Evolutionary conservation across 345 rosid genomes (phyloP).

Genomic region (Salix dunnii): DNA sequence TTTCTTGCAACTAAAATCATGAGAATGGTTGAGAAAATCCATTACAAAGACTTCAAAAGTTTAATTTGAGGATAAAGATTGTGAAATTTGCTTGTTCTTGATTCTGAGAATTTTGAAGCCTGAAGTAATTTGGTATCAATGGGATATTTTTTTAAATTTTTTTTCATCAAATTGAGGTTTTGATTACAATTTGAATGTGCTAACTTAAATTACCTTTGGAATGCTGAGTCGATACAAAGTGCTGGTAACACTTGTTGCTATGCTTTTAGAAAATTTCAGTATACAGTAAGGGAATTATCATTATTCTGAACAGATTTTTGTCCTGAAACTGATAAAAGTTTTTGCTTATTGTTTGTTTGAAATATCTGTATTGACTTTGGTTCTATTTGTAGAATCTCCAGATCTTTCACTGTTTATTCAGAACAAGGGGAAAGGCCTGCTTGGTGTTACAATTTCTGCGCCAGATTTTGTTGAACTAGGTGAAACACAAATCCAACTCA

Average conservation of each 20-base stretch:
- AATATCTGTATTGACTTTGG: constrained; percentile 10
- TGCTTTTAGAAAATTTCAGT: background rate
- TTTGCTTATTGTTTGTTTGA: background rate
- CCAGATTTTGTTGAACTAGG: constrained; percentile 49
- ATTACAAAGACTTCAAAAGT: background rate
- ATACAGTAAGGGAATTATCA: background rate
- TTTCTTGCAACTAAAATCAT: background rate
- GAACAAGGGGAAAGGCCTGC: constrained; percentile 52
- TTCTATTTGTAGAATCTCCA: constrained; percentile 55
- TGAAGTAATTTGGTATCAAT: background rate
- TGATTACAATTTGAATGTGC: too few species aligned
- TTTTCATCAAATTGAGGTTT: background rate
- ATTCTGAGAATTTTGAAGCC: background rate
- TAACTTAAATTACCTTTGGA: background rate
- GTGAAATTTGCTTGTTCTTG: background rate
- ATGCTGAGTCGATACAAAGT: background rate
- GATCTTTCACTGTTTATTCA: constrained; percentile 63
- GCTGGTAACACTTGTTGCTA: background rate
- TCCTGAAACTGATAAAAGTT: background rate
- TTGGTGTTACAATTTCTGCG: constrained; percentile 52
- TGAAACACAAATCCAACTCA: constrained; percentile 45
- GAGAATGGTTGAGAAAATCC: background rate
- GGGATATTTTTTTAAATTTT: background rate
- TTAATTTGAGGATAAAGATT: background rate
- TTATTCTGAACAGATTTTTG: background rate